Evolutionary conservation across 129 eudicot genomes (phyloP), one percentile per base, ranked within the genome.

Genomic region (Tagetes patula): DNA sequence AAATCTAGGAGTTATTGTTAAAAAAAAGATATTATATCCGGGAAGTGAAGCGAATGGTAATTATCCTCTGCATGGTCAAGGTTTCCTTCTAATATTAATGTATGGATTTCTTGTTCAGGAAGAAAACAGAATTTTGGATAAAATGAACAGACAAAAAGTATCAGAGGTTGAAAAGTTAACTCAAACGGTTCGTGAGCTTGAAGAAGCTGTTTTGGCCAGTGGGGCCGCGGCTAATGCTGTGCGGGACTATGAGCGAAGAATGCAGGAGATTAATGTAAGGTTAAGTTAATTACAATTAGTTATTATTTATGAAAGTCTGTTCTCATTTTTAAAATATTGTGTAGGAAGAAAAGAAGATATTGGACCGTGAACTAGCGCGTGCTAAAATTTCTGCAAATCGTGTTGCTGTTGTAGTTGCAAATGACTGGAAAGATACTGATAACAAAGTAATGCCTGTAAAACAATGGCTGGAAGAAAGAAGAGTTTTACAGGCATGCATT

Each of bases 381-480:
- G 95, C 98, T 45, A 92, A 82, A 77, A 80, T 92, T n/a, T 84
- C 86, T 2, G 98, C 96, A 80, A 92, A 92, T 65, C 87, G 98
- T 68, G 96, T 92, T 71, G 98, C 96, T 65, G 93, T 80, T 60
- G 96, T 92, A 14, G 95, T 92, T 40, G 98, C 98, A 45, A 92
- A 92, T 87, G 98, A 92, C 69, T 92, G 98, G 98, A 92, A 92
- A 77, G 98, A 89, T 85, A 84, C 82, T 2, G 88, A 82, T 78
- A 96, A 82, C 79, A 92, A 92, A 85, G 98, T 92, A 45, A 92
- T 92, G 98, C 98, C 98, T 14, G 95, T 92, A 64, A 92, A 81
- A 75, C 96, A 92, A 69, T 92, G 98, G 98, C 95, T 92, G 54
- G 98, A 92, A 59, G 98, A 92, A 80, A 87, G 98, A 87, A 87